phyloP scores from a whole-genome alignment of 257 asterid genomes.

The Solanum paucissectum region DNA sequence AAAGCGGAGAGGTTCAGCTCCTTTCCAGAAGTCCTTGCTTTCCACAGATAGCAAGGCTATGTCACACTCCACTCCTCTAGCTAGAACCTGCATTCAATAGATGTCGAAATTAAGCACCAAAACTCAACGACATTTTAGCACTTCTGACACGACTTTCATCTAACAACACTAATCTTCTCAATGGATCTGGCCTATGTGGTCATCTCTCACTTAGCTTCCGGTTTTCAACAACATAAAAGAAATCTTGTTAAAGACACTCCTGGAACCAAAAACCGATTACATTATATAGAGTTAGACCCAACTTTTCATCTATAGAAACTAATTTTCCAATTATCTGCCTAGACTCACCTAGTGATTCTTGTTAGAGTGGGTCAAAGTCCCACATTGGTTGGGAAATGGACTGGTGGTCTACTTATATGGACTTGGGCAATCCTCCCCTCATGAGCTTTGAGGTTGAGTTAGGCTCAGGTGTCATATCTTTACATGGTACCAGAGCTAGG shows the following conservation, averaged over 20 bases:
- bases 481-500: neutral
- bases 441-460: neutral
- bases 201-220: neutral
- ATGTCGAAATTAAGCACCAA: neutral
- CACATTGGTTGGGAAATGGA: neutral
- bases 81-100: conserved; percentile 48
- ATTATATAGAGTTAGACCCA: neutral
- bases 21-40: conserved; percentile 74
- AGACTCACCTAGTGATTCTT: neutral
- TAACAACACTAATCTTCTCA: neutral
- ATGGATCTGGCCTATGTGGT: neutral
- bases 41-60: conserved; percentile 85
- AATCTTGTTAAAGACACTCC: neutral
- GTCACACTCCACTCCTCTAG: conserved; percentile 87
- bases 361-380: neutral
- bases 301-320: neutral
- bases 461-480: neutral
- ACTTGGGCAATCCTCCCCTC: neutral
- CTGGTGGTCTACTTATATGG: neutral
- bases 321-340: neutral
- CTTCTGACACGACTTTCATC: neutral
- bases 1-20: conserved; percentile 65
- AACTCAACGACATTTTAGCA: neutral
- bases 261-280: neutral
- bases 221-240: neutral